phyloP scores from a whole-genome alignment of 768 basidiomycete genomes.

The Leccinellum luteum region DNA sequence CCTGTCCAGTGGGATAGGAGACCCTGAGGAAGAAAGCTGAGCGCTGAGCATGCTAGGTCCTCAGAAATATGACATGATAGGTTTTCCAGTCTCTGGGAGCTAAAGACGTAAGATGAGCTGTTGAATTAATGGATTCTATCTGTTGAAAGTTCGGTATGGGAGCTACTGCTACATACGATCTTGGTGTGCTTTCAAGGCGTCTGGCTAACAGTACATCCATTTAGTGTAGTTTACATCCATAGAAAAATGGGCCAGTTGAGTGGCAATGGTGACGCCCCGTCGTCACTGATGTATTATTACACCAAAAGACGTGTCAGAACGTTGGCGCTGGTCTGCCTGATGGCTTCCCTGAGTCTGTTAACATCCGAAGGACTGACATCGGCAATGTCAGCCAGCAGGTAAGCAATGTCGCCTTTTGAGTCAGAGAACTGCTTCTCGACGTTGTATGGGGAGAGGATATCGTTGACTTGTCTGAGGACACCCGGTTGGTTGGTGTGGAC shows the following conservation, averaged over 20 bases:
- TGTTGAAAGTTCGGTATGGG: conserved; percentile 11
- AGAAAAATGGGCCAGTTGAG: conserved; percentile 47
- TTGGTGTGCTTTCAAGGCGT: neutral
- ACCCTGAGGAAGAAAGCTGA: conserved; percentile 85
- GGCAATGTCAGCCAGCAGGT: conserved; percentile 96
- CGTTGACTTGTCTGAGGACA: conserved; percentile 93
- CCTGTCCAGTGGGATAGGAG: conserved; percentile 85
- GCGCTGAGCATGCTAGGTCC: conserved; percentile 30
- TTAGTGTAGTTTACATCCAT: conserved; percentile 15
- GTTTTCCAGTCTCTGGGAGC: neutral
- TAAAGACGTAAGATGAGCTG: conserved; percentile 5
- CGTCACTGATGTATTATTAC: conserved; percentile 25
- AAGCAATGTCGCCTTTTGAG: conserved; percentile 88
- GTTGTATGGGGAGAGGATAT: conserved; percentile 90
- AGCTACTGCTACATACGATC: neutral
- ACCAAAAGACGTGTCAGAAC: conserved; percentile 87
- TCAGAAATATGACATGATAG: neutral
- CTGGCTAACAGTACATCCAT: neutral
- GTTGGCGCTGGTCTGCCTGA: conserved; percentile 78
- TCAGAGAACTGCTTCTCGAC: conserved; percentile 99
- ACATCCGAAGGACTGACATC: conserved; percentile 82
- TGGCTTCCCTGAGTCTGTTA: conserved; percentile 71
- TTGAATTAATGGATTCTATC: conserved; percentile 7
- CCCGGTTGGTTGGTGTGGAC: conserved; percentile 95
- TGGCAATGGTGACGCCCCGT: conserved; percentile 29